Evolutionary conservation across 306 rosid species (phyloP).

Genomic region (Lagenaria siceraria): DNA sequence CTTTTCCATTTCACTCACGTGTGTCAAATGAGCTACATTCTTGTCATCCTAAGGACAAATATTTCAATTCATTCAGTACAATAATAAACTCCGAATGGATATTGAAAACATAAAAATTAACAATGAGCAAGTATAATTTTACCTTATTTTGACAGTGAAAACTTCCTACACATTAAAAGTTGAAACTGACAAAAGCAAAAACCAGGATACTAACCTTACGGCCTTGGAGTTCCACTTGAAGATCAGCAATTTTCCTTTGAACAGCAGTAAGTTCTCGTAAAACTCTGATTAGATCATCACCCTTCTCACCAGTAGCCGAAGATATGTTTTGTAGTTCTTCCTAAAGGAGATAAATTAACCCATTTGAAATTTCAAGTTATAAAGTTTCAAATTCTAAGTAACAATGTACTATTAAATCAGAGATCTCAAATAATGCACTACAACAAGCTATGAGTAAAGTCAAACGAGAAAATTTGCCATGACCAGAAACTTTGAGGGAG

Average conservation of each 20-base stretch:
- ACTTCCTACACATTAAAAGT: background rate
- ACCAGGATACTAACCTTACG: conserved; percentile 46
- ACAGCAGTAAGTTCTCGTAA: conserved; percentile 73
- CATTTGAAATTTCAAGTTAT: background rate
- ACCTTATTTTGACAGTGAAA: background rate
- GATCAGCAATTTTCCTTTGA: conserved; percentile 83
- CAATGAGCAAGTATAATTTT: background rate
- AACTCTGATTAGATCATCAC: conserved; percentile 73
- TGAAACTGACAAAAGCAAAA: background rate
- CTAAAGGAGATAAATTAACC: conserved; percentile 16
- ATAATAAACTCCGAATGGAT: background rate
- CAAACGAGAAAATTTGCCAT: background rate
- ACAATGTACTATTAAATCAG: background rate
- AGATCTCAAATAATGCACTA: background rate
- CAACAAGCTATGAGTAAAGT: background rate
- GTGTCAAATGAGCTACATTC: conserved; percentile 88
- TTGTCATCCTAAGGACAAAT: conserved; percentile 62
- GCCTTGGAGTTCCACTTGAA: conserved; percentile 97
- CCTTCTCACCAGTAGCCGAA: conserved; percentile 54
- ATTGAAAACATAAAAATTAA: background rate
- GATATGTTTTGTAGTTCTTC: conserved; percentile 52
- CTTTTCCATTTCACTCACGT: conserved; percentile 90
- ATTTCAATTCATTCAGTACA: conserved; percentile 8
- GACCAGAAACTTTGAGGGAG: background rate
- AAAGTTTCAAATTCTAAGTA: background rate